Evolutionary conservation across 768 basidiomycete species (phyloP), one percentile per base, ranked within the genome.

Genomic region (Russula lepida): DNA sequence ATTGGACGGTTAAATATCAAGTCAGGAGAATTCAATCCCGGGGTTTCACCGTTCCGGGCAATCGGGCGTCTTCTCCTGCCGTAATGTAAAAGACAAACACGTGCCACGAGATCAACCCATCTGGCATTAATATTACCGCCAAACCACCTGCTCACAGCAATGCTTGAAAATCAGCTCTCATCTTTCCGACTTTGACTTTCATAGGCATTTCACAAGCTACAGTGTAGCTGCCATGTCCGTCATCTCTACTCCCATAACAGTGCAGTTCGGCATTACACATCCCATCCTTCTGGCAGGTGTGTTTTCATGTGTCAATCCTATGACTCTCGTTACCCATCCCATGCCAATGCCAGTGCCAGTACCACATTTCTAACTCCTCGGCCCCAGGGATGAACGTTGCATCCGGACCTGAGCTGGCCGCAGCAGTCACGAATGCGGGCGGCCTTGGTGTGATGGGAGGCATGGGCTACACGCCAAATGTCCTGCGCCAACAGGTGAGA

Each of bases 391-490:
- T 83, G 83, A 84, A 84, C 64, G 82, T 84, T 13, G 82, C 84
- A 23, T 82, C 83, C 8, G 84, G 84, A 23, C 82, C 93, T 19
- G 92, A 94, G 71, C 83, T 95, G 27, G 93, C 92, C 17, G 94
- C 93, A 44, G 93, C 91, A 39, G 93, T 95, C 59, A 92, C 91
- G 47, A 97, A 95, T 69, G 94, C 92, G 28, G 93, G 94, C 52
- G 94, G 94, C 55, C 67, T 97, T 46, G 94, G 94, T 64, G 92
- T 95, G 55, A 91, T 98, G 63, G 94, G 94, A 37, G 94, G 94
- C 56, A 78, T 88, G 35, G 90, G 90, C 0, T 93, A 88, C 70
- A 91, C 92, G 3, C 89, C 89, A 23, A 89, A 88, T 72, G 78
- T 89, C 52, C 79, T 93, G 25, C 82, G 86, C 44, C 77, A 81